Evolutionary conservation across 1,284 basidiomycete genomes (phyloP).

Genomic region (Cystobasidium pallidum): DNA sequence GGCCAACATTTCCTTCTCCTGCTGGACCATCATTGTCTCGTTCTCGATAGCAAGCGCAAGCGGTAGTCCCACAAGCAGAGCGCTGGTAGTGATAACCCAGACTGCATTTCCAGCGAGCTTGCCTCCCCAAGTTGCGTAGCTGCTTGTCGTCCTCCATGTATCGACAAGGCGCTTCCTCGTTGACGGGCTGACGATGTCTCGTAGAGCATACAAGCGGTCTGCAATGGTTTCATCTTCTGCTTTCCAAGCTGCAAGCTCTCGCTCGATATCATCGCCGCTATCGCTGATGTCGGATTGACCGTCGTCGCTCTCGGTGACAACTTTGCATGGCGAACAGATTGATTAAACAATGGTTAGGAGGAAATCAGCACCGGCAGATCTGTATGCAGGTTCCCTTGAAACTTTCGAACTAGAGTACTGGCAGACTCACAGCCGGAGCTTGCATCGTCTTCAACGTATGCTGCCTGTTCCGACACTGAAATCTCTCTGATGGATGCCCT

Average conservation of each 20-base stretch:
- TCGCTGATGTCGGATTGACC: slow-evolving; percentile 40
- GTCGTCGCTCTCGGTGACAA: slow-evolving; percentile 42
- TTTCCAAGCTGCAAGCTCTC: slow-evolving; percentile 46
- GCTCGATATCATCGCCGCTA: slow-evolving; percentile 46
- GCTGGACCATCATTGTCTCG: slow-evolving; percentile 88
- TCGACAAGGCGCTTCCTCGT: slow-evolving; percentile 76
- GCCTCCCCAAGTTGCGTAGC: slow-evolving; percentile 63
- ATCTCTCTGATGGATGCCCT: slow-evolving; percentile 35
- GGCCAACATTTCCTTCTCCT: slow-evolving; percentile 92
- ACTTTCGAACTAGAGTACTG: not conserved
- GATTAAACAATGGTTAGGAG: not conserved
- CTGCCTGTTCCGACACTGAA: slow-evolving; percentile 11
- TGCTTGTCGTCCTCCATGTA: slow-evolving; percentile 65
- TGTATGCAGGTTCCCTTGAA: not conserved
- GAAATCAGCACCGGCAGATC: not conserved
- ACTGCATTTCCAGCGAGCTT: slow-evolving; percentile 82
- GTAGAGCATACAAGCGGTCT: slow-evolving; percentile 86
- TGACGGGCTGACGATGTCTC: slow-evolving; percentile 90
- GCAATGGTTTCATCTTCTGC: slow-evolving; percentile 70
- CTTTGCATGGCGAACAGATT: slow-evolving; percentile 9
- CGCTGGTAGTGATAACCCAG: slow-evolving; percentile 93
- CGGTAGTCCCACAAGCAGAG: slow-evolving; percentile 88
- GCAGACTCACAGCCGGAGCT: slow-evolving; percentile 34
- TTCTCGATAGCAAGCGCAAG: slow-evolving; percentile 91
- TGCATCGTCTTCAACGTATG: slow-evolving; percentile 36